Evolutionary conservation across 306 rosid genomes (phyloP), one percentile per base, ranked within the genome.

Genomic region (Cucurbita argyrosperma): DNA sequence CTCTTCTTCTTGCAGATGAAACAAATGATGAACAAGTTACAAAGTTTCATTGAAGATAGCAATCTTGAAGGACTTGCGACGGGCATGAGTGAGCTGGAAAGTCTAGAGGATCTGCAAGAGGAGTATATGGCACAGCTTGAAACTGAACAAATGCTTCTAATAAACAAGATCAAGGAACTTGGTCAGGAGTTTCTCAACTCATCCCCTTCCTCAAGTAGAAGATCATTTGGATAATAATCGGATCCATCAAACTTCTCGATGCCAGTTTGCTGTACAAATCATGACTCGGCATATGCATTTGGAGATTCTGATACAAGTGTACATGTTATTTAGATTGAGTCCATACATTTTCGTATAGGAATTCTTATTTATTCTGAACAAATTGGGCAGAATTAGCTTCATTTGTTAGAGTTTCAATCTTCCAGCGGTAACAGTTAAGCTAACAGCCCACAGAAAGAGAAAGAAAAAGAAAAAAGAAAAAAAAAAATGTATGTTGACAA

Each of bases 91-190:
- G 97, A 95, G 79, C 82, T 95, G 46, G 91, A 89, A 84, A 82
- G 88, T 46, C 77, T 89, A 0, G 96, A 91, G 80, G 92, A 88
- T 47, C 76, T 85, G 37, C 99, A 87, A 59, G 96, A 86, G 81
- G 92, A 82, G 16, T 91, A 91, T 78, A 86, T 91, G 88, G 76
- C n/a, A 23, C 96, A 89, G 76, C 79, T 95, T 11, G 97, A 95
- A 80, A 91, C 86, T 1, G 99, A 91, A 79, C 99, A 91, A 73
- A 79, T 74, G 85, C 92, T 91, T 71, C 96, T 95, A 53, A 85
- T 95, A 13, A 84, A 87, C 89, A 95, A 91, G 83, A 80, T 91
- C 70, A 88, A 80, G 85, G 96, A 89, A 74, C 90, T 95, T 46
- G 99, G 93, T 59, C 84, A 80, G 61, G 97, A 91, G 85, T 84